Evolutionary conservation across 352 stramenopile species (phyloP).

Genomic region (Pythium volutum): DNA sequence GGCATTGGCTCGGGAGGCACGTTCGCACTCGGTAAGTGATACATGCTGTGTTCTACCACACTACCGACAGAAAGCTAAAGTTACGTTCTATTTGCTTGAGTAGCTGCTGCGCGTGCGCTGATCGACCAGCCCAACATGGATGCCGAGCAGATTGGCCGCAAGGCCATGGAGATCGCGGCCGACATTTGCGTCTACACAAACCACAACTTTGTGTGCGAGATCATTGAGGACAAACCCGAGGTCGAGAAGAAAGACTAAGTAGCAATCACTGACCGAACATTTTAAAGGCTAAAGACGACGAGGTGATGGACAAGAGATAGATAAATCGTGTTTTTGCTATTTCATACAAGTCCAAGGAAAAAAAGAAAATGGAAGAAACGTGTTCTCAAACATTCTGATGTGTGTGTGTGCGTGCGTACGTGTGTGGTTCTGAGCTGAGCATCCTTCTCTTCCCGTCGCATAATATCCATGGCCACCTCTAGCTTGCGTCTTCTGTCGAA

Average conservation of each 20-base stretch:
- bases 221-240: constrained; percentile 68
- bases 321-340: constrained; percentile 29
- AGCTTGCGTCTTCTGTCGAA: constrained; percentile 20
- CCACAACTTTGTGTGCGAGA: constrained; percentile 94
- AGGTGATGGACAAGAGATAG: constrained; percentile 10
- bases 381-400: constrained; percentile 7
- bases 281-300: neutral
- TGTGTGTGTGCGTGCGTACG: neutral
- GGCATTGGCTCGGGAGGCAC: constrained; percentile 92
- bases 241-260: constrained; percentile 40
- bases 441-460: no score
- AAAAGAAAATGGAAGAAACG: constrained; percentile 10
- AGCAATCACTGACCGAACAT: neutral
- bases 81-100: neutral
- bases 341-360: constrained; percentile 28
- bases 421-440: no score
- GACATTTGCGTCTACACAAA: constrained; percentile 99
- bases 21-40: constrained; percentile 89
- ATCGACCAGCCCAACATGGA: constrained; percentile 92
- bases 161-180: constrained; percentile 94
- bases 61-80: neutral
- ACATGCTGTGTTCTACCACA: constrained; percentile 6
- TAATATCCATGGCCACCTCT: constrained; percentile 12
- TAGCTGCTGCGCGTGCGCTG: constrained; percentile 94
- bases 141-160: constrained; percentile 93